Conservation (phyloP, 2,329 filamentous ascomycete species). For the Aspergillus puulaauensis region DNA sequence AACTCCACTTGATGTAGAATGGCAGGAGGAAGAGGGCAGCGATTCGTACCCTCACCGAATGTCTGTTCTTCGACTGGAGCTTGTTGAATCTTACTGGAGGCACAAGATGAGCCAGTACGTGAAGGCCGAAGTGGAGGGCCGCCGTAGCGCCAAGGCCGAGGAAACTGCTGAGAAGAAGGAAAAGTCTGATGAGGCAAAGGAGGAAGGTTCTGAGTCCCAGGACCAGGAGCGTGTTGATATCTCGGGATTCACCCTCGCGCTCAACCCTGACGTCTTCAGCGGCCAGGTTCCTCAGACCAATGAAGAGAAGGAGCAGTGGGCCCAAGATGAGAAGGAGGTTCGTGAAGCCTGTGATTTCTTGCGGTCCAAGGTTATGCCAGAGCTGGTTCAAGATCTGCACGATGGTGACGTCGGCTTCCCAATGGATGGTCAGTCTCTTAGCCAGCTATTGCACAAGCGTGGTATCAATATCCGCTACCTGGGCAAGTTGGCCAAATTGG, state of each 20-base stretch:
- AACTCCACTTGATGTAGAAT: conserved; percentile 84
- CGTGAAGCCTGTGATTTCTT: conserved; percentile 79
- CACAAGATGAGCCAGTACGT: conserved; percentile 88
- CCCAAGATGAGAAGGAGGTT: conserved; percentile 83
- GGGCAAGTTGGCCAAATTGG: conserved; percentile 74
- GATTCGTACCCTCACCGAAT: conserved; percentile 87
- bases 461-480: conserved; percentile 97
- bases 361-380: conserved; percentile 74
- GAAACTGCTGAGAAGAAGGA: conserved; percentile 37
- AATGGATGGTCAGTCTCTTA: conserved; percentile 94
- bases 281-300: conserved; percentile 87
- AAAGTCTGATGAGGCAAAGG: conserved; percentile 41
- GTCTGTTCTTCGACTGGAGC: conserved; percentile 87
- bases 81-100: conserved; percentile 83
- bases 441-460: conserved; percentile 86
- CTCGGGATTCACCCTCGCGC: conserved; percentile 78
- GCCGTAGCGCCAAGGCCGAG: conserved; percentile 47
- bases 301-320: conserved; percentile 81
- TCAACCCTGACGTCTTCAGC: conserved; percentile 95
- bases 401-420: conserved; percentile 95
- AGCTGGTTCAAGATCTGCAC: conserved; percentile 79
- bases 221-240: conserved; percentile 75
- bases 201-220: conserved; percentile 34
- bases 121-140: conserved; percentile 70
- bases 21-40: conserved; percentile 73